Base-by-base conservation (phyloP, 192 early-diverging fungal species). In the Coemansia sp. region DNA sequence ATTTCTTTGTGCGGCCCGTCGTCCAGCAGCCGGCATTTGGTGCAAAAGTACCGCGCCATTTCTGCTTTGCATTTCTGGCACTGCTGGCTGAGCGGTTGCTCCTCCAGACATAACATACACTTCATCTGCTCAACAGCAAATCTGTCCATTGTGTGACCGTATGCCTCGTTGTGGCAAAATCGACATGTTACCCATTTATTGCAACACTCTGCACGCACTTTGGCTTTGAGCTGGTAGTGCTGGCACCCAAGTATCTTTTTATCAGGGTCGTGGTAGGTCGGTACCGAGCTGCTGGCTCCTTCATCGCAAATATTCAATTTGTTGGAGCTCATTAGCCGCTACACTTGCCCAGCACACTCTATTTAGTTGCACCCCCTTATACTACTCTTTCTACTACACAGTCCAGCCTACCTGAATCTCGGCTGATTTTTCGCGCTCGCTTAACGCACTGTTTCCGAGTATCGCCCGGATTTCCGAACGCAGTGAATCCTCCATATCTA, bases 1-100 rank as follows among this genome's bases (percentile, higher is more conserved):
- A 97, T 94, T 15, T 83, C 68, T 63, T 95, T 95, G 26, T 79
- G 59, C 5, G 88, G 73, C 55, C 91, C 89, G 56, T 96, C 85
- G 62, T 97, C 94, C 88, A 93, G 93, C 9, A 98, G 82, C 68
- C 93, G 92, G 67, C 96, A 98, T 26, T 84, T 84, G 50, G 83
- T 65, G 75, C 96, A 98, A 60, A 89, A 98, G 73, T 98, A 96
- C 24, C 66, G 64, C 0, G 93, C 90, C 24, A 96, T 71, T 14
- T 61, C 42, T 12, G 68, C 38, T 5, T 79, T 59, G 74, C 96
- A 98, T 5, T 38, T 64, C 20, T 53, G 56, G 70, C 96, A 98
- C 21, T 66, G 59, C 67, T 91, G 88, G 2, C 83, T 82, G 10
- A 92, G 85, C 2, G 91, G 86, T 63, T 98, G 96, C 21, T 90